Evolutionary conservation across 345 rosid genomes (phyloP), one percentile per base, ranked within the genome.

Genomic region (Punica granatum): DNA sequence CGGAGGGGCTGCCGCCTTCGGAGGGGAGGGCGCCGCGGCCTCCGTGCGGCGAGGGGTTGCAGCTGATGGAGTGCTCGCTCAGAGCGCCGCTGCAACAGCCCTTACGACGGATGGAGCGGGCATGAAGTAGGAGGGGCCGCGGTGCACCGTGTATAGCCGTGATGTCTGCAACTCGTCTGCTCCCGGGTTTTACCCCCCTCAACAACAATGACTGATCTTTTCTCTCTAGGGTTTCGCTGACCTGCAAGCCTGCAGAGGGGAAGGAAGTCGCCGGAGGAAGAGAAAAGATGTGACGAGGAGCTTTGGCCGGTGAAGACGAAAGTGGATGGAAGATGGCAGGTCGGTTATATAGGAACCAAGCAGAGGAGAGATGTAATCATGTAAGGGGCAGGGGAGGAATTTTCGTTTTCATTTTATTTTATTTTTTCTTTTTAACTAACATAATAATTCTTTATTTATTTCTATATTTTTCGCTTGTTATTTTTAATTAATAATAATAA

Each of bases 11-110:
- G 65, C 99, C 99, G 86, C 99, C 99, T 88, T 95, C 99, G 66
- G 99, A 95, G 70, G 99, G 99, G 89, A 92, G 82, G 74, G 99
- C 98, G 71, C 99, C 99, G 78, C 99, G 98, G 75, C 99, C 99
- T 60, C 99, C 99, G 99, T 95, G 98, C 90, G 97, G 96, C 83
- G 86, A 92, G 82, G 98, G 98, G 88, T 79, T 85, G 82, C 37
- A 30, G 25, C 49, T 36, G 58, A 60, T 58, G n/a, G 28, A 51
- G 70, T 85, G 82, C 74, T 77, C 97, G 60, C 76, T 82, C 74
- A 88, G 28, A 63, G 65, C 41, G 7, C 44, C 83, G 53, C 71
- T 31, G 42, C 39, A 61, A 76, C 89, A 79, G 78, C 97, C 93
- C 93, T 83, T 85, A 44, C 92, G 90, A 79, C 90, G 96, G 56